phyloP scores from a whole-genome alignment of 2,329 filamentous ascomycete species.

The Fusarium sp. region DNA sequence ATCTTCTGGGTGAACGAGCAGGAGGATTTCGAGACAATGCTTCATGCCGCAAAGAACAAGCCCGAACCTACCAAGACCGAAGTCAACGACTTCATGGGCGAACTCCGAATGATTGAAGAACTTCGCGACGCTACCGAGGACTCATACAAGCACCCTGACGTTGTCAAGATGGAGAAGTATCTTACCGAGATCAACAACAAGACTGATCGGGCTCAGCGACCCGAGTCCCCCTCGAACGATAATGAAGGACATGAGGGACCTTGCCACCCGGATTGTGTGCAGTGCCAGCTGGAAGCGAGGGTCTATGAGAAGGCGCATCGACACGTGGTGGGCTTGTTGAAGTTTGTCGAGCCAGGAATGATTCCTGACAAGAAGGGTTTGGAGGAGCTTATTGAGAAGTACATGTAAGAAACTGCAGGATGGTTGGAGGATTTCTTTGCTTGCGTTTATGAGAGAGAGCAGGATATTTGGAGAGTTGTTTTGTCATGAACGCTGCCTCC shows the following conservation, averaged over 20 bases:
- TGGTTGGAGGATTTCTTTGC: background rate
- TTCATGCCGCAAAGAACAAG: background rate
- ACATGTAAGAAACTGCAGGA: background rate
- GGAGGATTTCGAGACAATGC: background rate
- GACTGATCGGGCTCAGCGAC: background rate
- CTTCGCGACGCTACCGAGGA: background rate
- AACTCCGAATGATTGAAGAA: background rate
- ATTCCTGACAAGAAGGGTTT: background rate
- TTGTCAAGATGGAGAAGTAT: background rate
- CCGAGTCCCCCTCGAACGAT: background rate
- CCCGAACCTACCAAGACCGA: background rate
- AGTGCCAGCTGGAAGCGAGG: background rate
- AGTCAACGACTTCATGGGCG: background rate
- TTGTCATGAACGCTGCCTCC: background rate
- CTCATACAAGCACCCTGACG: background rate
- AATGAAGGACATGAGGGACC: background rate
- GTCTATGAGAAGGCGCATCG: background rate
- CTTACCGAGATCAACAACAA: background rate
- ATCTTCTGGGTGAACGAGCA: background rate
- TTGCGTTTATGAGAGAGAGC: background rate
- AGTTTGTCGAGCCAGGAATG: background rate
- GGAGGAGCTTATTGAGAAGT: background rate
- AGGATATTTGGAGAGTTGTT: background rate
- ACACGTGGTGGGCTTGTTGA: background rate
- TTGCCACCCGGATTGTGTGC: background rate